phyloP scores from a whole-genome alignment of 73 alveolate genomes.

The Tetrahymena borealis region DNA sequence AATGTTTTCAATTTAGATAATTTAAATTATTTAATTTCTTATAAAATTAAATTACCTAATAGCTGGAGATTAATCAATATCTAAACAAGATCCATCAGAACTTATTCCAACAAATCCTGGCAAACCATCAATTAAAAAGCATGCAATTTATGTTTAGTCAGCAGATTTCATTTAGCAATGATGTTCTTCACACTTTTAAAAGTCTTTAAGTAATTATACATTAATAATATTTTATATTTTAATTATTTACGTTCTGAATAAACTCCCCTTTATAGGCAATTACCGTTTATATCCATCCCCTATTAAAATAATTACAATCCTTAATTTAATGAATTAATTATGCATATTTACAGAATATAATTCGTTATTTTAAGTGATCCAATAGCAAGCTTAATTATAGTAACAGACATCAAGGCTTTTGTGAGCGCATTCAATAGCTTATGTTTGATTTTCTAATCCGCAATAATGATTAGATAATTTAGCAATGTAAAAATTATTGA shows the following conservation, averaged over 20 bases:
- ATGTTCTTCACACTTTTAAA: neutral
- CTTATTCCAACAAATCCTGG: neutral
- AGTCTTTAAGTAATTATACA: too few species aligned
- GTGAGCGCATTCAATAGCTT: neutral
- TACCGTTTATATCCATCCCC: too few species aligned
- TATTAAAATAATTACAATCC: neutral
- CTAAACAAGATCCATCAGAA: neutral
- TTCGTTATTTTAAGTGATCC: neutral
- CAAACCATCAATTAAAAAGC: neutral
- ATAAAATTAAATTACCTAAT: neutral
- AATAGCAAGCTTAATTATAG: neutral
- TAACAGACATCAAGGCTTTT: neutral
- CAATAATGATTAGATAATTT: neutral
- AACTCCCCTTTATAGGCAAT: too few species aligned
- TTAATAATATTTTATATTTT: neutral
- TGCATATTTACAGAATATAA: neutral
- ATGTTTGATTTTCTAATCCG: neutral
- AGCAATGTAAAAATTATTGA: neutral
- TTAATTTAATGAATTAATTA: neutral
- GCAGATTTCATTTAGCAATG: neutral
- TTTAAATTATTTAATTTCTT: too few species aligned
- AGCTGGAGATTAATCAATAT: neutral
- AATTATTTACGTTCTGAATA: neutral
- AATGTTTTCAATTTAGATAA: too few species aligned
- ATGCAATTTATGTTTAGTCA: neutral